These are phyloP conservation scores for Cardamine occulta DNA, from an alignment of 345 rosid genomes.

Conservation along the genomic window DNA sequence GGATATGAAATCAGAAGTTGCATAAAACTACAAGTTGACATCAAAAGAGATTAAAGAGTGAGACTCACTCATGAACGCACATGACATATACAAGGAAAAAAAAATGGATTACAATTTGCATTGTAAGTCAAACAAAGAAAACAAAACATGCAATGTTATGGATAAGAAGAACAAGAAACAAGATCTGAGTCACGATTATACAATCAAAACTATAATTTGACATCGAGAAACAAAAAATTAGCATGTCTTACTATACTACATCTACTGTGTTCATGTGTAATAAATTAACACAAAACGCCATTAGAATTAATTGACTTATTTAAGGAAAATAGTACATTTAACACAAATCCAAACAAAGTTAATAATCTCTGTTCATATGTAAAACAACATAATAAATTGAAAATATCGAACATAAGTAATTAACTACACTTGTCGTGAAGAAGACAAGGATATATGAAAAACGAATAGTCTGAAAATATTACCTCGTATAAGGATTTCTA, in stretches of 20 bases:
- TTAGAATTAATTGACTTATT: not conserved
- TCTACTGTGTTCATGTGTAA: not conserved
- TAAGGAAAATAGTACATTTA: not conserved
- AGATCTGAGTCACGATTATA: conserved; percentile 22
- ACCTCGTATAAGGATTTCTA: not conserved
- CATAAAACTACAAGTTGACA: conserved; percentile 25
- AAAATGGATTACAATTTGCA: not conserved
- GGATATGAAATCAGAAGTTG: conserved; percentile 17
- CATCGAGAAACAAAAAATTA: not conserved
- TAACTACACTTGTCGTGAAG: not conserved
- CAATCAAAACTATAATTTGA: conserved; percentile 21
- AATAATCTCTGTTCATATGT: not conserved
- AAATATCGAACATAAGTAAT: not conserved
- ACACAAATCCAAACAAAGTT: conserved; percentile 12
- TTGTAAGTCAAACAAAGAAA: conserved; percentile 27
- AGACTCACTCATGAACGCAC: conserved; percentile 35
- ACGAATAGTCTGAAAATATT: not conserved
- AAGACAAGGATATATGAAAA: not conserved
- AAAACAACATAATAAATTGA: not conserved
- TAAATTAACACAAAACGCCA: not conserved
- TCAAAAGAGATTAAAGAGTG: conserved; percentile 30
- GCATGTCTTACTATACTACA: not conserved
- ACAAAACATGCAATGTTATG: not conserved
- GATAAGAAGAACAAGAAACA: conserved; percentile 24
- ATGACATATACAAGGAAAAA: conserved; percentile 7